Percentiles rank a stretch among this genome's conserved stretches.
These are phyloP conservation scores for Nakazawaea anatomiae DNA, from an alignment of 805 yeast species.

Conservation along the genomic window DNA sequence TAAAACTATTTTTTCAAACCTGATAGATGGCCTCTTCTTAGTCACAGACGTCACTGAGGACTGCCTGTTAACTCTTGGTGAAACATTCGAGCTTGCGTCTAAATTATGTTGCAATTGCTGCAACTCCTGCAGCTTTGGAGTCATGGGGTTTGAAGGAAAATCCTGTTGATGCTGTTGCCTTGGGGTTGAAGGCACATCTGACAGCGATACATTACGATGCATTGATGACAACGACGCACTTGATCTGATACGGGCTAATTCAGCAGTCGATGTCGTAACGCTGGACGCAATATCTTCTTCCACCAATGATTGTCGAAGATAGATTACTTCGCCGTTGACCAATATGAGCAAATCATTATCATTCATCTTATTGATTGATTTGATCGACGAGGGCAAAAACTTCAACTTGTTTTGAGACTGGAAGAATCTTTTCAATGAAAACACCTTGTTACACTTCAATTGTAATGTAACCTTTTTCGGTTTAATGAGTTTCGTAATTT, in stretches of 20 bases:
- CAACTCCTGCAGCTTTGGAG: background rate
- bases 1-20: constrained; percentile 19
- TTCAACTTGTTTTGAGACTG: constrained; percentile 1
- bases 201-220: constrained; percentile 12
- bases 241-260: constrained; percentile 7
- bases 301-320: constrained; percentile 14
- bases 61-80: background rate
- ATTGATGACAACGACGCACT: constrained; percentile 13
- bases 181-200: constrained; percentile 33
- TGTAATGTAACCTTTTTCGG: constrained; percentile 3
- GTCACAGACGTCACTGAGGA: background rate
- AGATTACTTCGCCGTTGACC: constrained; percentile 22
- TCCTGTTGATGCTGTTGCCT: constrained; percentile 25
- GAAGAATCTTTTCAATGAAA: constrained; percentile 10
- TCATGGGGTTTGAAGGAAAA: constrained; percentile 8
- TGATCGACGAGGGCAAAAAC: constrained; percentile 10
- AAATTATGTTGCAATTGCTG: background rate
- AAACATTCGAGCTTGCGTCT: background rate
- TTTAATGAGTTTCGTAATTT: constrained; percentile 1
- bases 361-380: constrained; percentile 19
- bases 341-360: constrained; percentile 24
- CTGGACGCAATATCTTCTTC: constrained; percentile 10
- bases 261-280: constrained; percentile 4
- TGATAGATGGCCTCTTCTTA: constrained; percentile 10
- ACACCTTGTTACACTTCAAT: constrained; percentile 9